These are phyloP conservation scores for Penicillium verrucosum DNA, from an alignment of 2,329 filamentous ascomycete genomes.

Conservation along the genomic window DNA sequence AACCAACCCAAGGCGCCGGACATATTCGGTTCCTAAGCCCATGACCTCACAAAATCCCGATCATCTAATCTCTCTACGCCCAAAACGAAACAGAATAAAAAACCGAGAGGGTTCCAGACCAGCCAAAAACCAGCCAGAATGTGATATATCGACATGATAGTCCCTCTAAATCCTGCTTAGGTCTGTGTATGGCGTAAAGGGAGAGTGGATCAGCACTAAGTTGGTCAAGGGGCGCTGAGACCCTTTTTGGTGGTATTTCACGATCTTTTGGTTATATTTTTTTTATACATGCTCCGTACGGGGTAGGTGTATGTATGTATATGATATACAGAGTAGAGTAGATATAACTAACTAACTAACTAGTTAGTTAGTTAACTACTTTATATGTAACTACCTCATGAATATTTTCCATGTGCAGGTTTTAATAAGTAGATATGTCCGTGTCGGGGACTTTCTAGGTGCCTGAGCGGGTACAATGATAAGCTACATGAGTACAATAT, in stretches of 20 bases:
- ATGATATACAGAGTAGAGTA: too few species aligned
- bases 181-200: neutral
- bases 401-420: neutral
- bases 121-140: neutral
- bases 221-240: neutral
- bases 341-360: too few species aligned
- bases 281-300: neutral
- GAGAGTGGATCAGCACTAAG: neutral
- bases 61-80: neutral
- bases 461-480: neutral
- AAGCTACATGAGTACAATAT: neutral
- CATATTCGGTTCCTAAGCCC: neutral
- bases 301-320: neutral
- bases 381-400: neutral
- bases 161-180: neutral
- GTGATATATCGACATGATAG: constrained; percentile 3
- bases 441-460: neutral
- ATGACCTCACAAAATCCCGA: neutral
- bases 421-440: neutral
- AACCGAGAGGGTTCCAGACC: neutral
- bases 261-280: neutral
- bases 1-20: neutral
- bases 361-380: too few species aligned
- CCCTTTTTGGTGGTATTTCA: neutral
- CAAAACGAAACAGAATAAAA: neutral